Evolutionary conservation across 1,284 basidiomycete species (phyloP), one percentile per base, ranked within the genome.

Genomic region (Cutaneotrichosporon sp.): DNA sequence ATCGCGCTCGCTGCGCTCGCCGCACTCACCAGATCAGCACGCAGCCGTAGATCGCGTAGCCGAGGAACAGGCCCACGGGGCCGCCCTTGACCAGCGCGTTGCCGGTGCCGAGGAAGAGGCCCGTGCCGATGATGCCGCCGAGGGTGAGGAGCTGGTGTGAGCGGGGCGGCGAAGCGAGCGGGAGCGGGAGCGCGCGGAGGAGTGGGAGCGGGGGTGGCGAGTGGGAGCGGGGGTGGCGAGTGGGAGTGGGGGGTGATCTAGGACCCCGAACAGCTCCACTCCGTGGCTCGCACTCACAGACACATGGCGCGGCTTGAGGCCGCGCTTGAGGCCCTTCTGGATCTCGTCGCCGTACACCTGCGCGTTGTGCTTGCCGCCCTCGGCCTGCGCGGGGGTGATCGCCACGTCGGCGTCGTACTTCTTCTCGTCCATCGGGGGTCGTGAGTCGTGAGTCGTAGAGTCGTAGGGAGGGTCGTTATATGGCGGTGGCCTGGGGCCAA

Each of bases 121-220:
- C 60, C 18, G 56, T 62, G 16, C 54, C 60, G 27, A 54, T 62
- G 47, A 11, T 42, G 29, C 13, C 46, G 29, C 90, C 88, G 22
- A 49, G 45, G 8, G 33, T 90, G 90, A 93, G 80, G 87, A 92
- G 2, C 85, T 84, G n/a, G 16, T 60, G 65, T 69, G 56, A 69
- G 66, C 47, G 13, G 65, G 24, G 24, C 11, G 11, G 46, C 46
- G n/a, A 11, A 20, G 38, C 14, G 38, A 42, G 38, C 38, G n/a
- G n/a, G n/a, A n/a, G n/a, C n/a, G n/a, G 16, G 38, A 14, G 18
- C 11, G 20, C 16, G 43, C 9, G 43, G 43, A 8, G 43, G n/a
- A 2, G 43, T 10, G 43, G 43, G 45, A 25, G 45, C 22, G 45
- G 14, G 4, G 45, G 20, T 22, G 14, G 45, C 10, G 13, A n/a